phyloP scores from a whole-genome alignment of 108 stramenopile species.

The Nannochloropsis salina region DNA sequence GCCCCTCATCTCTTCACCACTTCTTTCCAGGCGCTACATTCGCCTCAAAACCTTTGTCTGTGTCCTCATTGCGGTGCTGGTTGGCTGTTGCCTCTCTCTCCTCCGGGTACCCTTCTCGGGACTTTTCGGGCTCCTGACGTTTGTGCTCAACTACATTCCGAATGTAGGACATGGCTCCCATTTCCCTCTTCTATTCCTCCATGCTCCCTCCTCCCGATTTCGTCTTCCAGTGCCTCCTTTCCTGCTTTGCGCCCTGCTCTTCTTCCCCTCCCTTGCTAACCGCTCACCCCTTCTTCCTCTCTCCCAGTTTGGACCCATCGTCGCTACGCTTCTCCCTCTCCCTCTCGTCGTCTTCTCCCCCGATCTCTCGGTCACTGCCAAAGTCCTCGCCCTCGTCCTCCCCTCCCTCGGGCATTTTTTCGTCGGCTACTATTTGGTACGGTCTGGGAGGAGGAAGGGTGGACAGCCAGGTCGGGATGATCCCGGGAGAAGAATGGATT shows the following conservation, averaged over 20 bases:
- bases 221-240: background rate
- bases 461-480: background rate
- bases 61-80: background rate
- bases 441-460: background rate
- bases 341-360: conserved; percentile 10
- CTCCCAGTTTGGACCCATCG: conserved; percentile 9
- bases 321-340: conserved; percentile 18
- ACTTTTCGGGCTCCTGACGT: conserved; percentile 8
- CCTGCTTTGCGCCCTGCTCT: background rate
- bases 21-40: conserved; percentile 8
- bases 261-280: background rate
- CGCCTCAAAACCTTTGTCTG: background rate
- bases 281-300: background rate
- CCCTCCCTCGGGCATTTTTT: conserved; percentile 22
- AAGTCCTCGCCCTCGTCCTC: conserved; percentile 25
- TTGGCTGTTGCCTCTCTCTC: background rate
- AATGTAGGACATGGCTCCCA: background rate
- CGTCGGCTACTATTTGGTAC: conserved; percentile 31
- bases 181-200: background rate
- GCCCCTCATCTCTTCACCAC: background rate
- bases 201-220: background rate
- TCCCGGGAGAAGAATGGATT: background rate
- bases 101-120: conserved; percentile 8
- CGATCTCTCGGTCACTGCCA: background rate
- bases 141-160: conserved; percentile 20